Percentiles rank a stretch among this genome's conserved stretches.
Evolutionary conservation across 2,329 filamentous ascomycete genomes (phyloP).

Genomic region (Sarocladiaceae sp.): DNA sequence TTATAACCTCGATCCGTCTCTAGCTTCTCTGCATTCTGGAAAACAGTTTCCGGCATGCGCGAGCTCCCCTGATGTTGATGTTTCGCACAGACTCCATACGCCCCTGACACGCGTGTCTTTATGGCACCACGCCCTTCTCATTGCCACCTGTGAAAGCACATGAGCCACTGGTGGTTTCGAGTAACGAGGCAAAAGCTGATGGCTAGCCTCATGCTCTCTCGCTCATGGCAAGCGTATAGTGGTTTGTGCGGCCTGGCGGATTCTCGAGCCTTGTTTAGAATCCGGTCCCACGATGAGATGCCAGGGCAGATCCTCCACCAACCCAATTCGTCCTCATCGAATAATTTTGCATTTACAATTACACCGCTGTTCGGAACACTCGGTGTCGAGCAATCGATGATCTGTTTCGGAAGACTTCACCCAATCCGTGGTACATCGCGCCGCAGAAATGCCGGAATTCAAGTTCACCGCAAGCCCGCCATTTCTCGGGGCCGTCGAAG

Average conservation of each 20-base stretch:
- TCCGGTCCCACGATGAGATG: not conserved
- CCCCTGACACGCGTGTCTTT: too few relatives aligned
- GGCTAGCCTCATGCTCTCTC: too few relatives aligned
- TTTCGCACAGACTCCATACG: too few relatives aligned
- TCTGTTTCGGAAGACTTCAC: not conserved
- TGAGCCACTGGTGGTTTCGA: not conserved
- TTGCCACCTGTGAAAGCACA: not conserved
- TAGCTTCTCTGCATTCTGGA: not conserved
- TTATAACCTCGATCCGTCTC: slow-evolving; percentile 2
- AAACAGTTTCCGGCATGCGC: slow-evolving; percentile 9
- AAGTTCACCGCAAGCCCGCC: not conserved
- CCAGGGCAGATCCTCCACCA: not conserved
- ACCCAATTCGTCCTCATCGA: not conserved
- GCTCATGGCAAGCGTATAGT: too few relatives aligned
- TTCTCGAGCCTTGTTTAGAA: not conserved
- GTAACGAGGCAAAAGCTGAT: not conserved
- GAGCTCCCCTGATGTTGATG: too few relatives aligned
- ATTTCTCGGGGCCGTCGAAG: too few relatives aligned
- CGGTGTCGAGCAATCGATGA: too few relatives aligned
- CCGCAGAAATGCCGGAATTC: not conserved
- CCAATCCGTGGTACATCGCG: not conserved
- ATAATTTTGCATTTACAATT: too few relatives aligned
- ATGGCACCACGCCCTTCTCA: not conserved
- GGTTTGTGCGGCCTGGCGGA: too few relatives aligned
- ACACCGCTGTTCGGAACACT: too few relatives aligned